Evolutionary conservation across 768 basidiomycete species (phyloP), one percentile per base, ranked within the genome.

Genomic region (Artomyces pyxidatus): DNA sequence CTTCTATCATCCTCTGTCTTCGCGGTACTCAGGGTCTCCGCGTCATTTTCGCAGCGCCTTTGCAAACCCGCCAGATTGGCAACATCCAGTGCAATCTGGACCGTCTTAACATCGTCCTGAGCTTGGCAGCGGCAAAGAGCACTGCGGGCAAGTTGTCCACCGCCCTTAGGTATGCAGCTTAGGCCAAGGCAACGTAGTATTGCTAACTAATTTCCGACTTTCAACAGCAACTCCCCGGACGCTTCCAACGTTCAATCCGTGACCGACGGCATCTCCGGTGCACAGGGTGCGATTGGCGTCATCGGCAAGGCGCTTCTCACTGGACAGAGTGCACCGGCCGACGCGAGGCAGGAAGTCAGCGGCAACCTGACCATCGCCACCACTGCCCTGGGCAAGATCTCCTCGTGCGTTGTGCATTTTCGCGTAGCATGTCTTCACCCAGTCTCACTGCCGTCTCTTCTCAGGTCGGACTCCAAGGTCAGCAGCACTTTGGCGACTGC

Each of bases 61-160:
- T 44, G 5, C 14, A 19, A 9, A 3, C 22, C 10, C 66, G 66
- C 38, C 63, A 65, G 53, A 44, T 65, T 22, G 66, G 66, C 26
- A 52, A 62, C 56, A 39, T 68, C 10, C 47, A 58, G 30, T 68
- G 66, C 60, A 68, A 68, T 57, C 22, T 64, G 42, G 61, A 61
- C 45, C 63, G 66, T 45, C 45, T 64, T 32, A 52, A 58, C 50
- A 66, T 62, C 50, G 64, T 66, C 22, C 47, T 58, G 8, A 56
- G 48, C 9, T 56, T 68, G 28, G 48, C 59, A 7, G 25, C 35
- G 28, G 42, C 42, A 28, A 29, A 44, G 28, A 17, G 26, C 26
- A 44, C 42, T 19, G 42, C 22, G 23, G 14, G 16, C 27, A n/a
- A 27, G 7, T 21, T 44, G 26, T 26, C 28, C 8, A 16, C 42